Evolutionary conservation across 352 stramenopile genomes (phyloP), one percentile per base, ranked within the genome.

Genomic region (Hyaloperonospora brassicae): DNA sequence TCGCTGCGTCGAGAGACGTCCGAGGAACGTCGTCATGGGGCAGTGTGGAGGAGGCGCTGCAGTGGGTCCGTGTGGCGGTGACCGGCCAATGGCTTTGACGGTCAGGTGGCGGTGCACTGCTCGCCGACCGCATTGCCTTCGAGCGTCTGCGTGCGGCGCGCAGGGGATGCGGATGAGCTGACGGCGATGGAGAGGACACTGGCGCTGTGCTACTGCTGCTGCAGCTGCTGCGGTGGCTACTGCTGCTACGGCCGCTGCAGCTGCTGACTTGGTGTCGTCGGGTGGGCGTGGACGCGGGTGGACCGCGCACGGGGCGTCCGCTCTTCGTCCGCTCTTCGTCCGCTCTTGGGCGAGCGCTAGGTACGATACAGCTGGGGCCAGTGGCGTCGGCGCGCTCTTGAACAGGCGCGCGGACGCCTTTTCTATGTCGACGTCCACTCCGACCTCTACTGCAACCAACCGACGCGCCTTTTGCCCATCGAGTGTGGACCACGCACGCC

Each of bases 141-240:
- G 14, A 24, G 42, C 42, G 1, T 52, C 27, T 41, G 40, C 22
- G 39, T 22, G 41, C 43, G 27, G 36, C 23, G n/a, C 9, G 44
- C 53, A 24, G 42, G 36, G 61, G 52, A 17, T 48, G 52, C 44
- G 50, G 54, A 34, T 41, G 23, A 43, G 56, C n/a, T n/a, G n/a
- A n/a, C n/a, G n/a, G n/a, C n/a, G n/a, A 61, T 66, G 59, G 46
- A 57, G 66, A 70, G 66, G 61, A 62, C 21, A 52, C 52, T 55
- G 3, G 27, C 27, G 27, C 3, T n/a, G n/a, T n/a, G n/a, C n/a
- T n/a, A n/a, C n/a, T n/a, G 27, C 3, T 7, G 27, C 27, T 31
- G 27, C 3, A 3, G 7, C 27, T 31, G 7, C 27, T 31, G 3
- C 27, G 27, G 27, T 8, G 7, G 27, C 27, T 31, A 7, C 27